Evolutionary conservation across 306 rosid genomes (phyloP).

Genomic region (Cucurbita pepo): DNA sequence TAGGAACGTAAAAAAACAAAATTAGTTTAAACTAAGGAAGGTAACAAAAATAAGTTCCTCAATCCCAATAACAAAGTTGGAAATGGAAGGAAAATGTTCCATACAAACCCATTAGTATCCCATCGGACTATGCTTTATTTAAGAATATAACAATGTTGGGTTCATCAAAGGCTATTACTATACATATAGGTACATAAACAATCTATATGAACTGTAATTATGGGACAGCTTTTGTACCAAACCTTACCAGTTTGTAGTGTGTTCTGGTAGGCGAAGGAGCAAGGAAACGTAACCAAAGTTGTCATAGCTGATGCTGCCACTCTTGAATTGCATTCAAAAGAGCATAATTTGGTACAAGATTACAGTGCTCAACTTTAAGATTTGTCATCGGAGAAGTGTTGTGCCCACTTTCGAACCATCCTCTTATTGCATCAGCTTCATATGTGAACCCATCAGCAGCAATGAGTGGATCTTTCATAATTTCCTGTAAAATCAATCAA

Average conservation of each 20-base stretch:
- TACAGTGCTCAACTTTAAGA: slow-evolving; percentile 70
- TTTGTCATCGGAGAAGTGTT: slow-evolving; percentile 95
- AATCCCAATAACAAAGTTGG: too few relatives aligned
- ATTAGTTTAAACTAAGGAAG: too few relatives aligned
- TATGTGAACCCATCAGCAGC: slow-evolving; percentile 97
- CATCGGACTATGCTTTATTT: not conserved
- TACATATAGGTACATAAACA: not conserved
- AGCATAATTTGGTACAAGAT: slow-evolving; percentile 77
- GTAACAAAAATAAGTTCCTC: too few relatives aligned
- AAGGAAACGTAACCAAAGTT: not conserved
- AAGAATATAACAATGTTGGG: not conserved
- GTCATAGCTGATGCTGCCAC: slow-evolving; percentile 55
- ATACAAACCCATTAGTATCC: too few relatives aligned
- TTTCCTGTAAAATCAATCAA: slow-evolving; percentile 53
- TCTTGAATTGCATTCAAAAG: slow-evolving; percentile 81
- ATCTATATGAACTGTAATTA: not conserved
- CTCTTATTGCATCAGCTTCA: slow-evolving; percentile 78
- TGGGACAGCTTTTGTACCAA: not conserved
- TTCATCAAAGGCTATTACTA: not conserved
- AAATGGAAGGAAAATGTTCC: too few relatives aligned
- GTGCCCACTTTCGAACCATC: slow-evolving; percentile 84
- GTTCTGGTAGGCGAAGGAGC: not conserved
- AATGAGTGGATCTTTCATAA: slow-evolving; percentile 75
- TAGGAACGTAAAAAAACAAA: too few relatives aligned
- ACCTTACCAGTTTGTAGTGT: not conserved